Evolutionary conservation across 225 moss, liverwort and hornwort genomes (phyloP).

Genomic region (Physcomitrellopsis africana): DNA sequence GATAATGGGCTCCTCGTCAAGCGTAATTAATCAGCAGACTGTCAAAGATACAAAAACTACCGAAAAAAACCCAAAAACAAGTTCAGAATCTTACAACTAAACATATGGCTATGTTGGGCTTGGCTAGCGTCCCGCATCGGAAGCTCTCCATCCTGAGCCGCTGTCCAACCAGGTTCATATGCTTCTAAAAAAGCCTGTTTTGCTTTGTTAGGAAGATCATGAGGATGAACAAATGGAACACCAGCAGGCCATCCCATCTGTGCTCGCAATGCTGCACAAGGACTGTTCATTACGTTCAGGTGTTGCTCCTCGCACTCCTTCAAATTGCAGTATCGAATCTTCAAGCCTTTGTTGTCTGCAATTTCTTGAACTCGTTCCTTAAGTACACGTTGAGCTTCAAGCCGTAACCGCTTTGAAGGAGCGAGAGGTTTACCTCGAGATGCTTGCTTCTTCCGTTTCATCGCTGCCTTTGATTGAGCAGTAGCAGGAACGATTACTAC

Average conservation of each 20-base stretch:
- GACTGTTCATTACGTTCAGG: slow-evolving; percentile 79
- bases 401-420: slow-evolving; percentile 90
- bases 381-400: slow-evolving; percentile 95
- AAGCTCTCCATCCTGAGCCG: slow-evolving; percentile 93
- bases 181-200: slow-evolving; percentile 98
- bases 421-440: slow-evolving; percentile 96
- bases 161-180: slow-evolving; percentile 99
- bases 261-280: slow-evolving; percentile 79
- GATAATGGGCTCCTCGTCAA: too few species aligned
- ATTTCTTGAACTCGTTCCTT: slow-evolving; percentile 99
- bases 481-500: slow-evolving; percentile 66
- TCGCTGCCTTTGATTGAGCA: slow-evolving; percentile 68
- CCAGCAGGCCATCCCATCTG: slow-evolving; percentile 99
- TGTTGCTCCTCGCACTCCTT: slow-evolving; percentile 99
- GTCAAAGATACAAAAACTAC: too few species aligned
- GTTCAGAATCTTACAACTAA: slow-evolving; percentile 86
- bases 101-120: slow-evolving; percentile 71
- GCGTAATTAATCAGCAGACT: background rate
- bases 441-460: slow-evolving; percentile 94
- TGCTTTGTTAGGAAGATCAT: slow-evolving; percentile 98
- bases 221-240: slow-evolving; percentile 97
- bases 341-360: slow-evolving; percentile 93
- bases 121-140: slow-evolving; percentile 78
- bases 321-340: slow-evolving; percentile 94
- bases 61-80: background rate